Evolutionary conservation across 371 early-diverging fungal species (phyloP).

Genomic region (Choanephora cucurbitarum): DNA sequence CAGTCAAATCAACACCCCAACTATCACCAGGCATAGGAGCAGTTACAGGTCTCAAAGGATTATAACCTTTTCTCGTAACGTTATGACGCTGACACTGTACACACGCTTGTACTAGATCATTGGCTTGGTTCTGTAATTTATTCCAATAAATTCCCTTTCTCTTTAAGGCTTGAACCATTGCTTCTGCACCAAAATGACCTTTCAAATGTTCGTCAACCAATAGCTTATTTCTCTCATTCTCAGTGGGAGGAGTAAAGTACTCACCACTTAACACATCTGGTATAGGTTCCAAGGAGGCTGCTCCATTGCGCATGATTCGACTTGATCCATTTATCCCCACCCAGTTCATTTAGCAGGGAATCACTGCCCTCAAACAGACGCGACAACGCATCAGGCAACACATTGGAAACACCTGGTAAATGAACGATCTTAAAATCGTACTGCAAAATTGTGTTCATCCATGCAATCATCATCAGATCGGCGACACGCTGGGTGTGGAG

Average conservation of each 20-base stretch:
- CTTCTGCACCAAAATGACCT: no score
- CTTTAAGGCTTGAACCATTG: no score
- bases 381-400: no score
- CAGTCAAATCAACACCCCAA: no score
- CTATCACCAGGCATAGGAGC: no score
- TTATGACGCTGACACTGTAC: constrained; percentile 12
- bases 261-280: not conserved
- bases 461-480: no score
- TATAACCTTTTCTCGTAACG: constrained; percentile 1
- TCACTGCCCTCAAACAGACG: not conserved
- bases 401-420: constrained; percentile 14
- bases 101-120: constrained; percentile 15
- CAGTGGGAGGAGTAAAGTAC: no score
- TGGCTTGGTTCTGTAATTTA: no score
- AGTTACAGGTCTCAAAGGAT: no score
- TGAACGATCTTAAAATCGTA: constrained; percentile 10
- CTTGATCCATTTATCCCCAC: not conserved
- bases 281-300: not conserved
- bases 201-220: no score
- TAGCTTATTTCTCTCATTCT: no score
- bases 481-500: constrained; percentile 10
- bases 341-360: constrained; percentile 5
- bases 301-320: constrained; percentile 2
- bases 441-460: constrained; percentile 14
- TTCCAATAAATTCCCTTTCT: constrained; percentile 21